Conservation (phyloP, 2,329 filamentous ascomycete genomes). For the Clonostachys chloroleuca region DNA sequence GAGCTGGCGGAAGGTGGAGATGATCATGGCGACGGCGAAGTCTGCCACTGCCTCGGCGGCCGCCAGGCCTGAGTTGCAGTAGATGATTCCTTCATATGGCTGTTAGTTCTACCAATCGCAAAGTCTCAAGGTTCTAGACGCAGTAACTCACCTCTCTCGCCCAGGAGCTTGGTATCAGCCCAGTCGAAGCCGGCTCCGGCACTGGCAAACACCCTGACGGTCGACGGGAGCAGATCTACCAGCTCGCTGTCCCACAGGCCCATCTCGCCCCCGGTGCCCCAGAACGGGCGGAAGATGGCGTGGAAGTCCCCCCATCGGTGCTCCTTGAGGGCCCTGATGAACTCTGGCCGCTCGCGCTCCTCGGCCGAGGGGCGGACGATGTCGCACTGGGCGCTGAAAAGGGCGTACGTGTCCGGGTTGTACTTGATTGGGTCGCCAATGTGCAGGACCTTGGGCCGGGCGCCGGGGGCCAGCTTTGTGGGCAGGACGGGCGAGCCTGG, state of each 20-base stretch:
- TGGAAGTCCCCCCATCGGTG: conserved; percentile 50
- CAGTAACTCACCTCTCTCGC: conserved; percentile 46
- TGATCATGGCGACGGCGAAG: conserved; percentile 63
- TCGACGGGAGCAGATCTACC: conserved; percentile 47
- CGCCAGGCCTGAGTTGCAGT: conserved; percentile 69
- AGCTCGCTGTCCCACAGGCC: conserved; percentile 58
- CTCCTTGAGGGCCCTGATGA: conserved; percentile 43
- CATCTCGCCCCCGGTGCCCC: conserved; percentile 63
- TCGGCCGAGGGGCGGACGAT: conserved; percentile 43
- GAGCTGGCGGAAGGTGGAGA: conserved; percentile 65
- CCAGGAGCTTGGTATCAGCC: conserved; percentile 59
- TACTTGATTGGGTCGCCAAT: conserved; percentile 62
- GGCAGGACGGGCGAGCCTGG: conserved; percentile 16
- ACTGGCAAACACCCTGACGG: conserved; percentile 57
- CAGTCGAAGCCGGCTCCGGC: conserved; percentile 65
- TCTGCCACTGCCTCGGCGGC: conserved; percentile 72
- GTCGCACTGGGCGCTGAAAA: conserved; percentile 37
- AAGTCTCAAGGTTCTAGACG: background rate
- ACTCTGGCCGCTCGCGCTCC: conserved; percentile 45
- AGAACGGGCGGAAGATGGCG: conserved; percentile 56
- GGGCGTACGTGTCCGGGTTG: conserved; percentile 39
- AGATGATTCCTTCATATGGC: conserved; percentile 50
- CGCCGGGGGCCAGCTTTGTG: conserved; percentile 7
- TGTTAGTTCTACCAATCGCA: background rate
- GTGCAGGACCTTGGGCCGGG: conserved; percentile 60